Base-by-base conservation (phyloP, 805 yeast species). In the Yarrowia yakushimensis region DNA sequence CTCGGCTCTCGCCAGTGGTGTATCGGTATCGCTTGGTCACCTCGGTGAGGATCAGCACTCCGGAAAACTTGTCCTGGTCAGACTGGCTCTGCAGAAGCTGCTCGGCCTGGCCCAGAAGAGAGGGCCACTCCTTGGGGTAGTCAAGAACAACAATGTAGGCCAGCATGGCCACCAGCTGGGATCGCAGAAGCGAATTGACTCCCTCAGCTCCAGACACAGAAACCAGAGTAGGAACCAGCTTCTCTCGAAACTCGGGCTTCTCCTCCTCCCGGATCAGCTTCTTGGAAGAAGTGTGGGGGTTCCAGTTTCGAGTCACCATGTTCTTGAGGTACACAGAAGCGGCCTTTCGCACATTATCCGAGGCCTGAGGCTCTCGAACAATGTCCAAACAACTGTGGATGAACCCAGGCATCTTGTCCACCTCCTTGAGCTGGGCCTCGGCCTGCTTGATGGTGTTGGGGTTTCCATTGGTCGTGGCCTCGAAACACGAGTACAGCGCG, bases 291-390 rank as follows among this genome's bases (percentile, higher is more conserved):
- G 37, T 22, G 36, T 30, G 39, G 8, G 69, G 64, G 18, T 69
- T 65, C 97, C 97, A 92, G 59, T 82, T 79, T 36, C 82, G 79
- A 15, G 79, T 76, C 22, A 90, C 79, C 63, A 85, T 79, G 73
- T 93, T 92, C 72, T 93, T 93, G 73, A 90, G 83, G 73, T 84
- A 90, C 4, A 93, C 85, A 0, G 94, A 91, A 1, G 96, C 87
- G 12, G 96, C 88, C 54, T 83, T 76, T 67, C 85, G 81, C 55
- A 87, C 79, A 23, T 78, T 81, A 1, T 74, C 73, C 6, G 83
- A 77, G 15, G 81, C 84, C 17, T 80, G 82, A 7, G 74, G 74
- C 20, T 83, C 81, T 17, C 81, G 71, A 18, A 90, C 79, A 59
- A 91, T 86, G 70, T 89, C 93, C 50, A 93, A 76, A 72, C 96